Base-by-base conservation (phyloP, 495 filamentous ascomycete genomes). In the Beverwykella pulmonaria region DNA sequence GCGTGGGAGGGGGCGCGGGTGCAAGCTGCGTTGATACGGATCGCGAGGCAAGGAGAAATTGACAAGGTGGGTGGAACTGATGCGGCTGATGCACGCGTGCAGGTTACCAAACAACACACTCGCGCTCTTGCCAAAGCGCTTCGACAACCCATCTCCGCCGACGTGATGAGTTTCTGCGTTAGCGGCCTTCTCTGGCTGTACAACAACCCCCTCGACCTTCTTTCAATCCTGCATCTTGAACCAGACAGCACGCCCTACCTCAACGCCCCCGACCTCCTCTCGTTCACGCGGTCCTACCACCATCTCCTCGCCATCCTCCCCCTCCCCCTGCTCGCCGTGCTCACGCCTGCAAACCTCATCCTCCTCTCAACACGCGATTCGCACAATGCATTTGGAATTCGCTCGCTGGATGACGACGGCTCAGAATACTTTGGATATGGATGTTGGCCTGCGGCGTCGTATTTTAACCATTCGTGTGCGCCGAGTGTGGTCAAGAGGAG, bases 391-490 rank as follows among this genome's bases (percentile, higher is more conserved):
- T 79, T 79, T 53, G 74, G 74, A 25, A 71, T 79, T n/a, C 74
- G 73, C 8, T 57, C 63, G 10, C 69, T 72, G n/a, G 70, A 71
- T 34, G 72, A 73, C 46, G 76, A 76, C 39, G 76, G 76, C 29
- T 63, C 69, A 10, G 77, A 79, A 61, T 78, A 74, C 63, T 70
- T 78, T 36, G 77, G 77, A 46, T 79, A 75, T 32, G 76, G 68
- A 12, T 54, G 76, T 22, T 79, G 73, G 67, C 71, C 75, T 8
- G 55, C 20, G 3, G 76, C 76, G 10, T 75, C 71, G 58, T 77
- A 73, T 52, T 79, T 75, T 65, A 79, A 79, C 53, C 77, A 79
- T 53, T 69, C 61, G 1, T 79, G 77, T 56, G 54, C n/a, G 15
- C 77, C 77, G 41, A 79, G 76, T 59, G 36, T 79, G 15, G 59